Base-by-base conservation (phyloP, 306 rosid species). In the Arachis hypogaea region DNA sequence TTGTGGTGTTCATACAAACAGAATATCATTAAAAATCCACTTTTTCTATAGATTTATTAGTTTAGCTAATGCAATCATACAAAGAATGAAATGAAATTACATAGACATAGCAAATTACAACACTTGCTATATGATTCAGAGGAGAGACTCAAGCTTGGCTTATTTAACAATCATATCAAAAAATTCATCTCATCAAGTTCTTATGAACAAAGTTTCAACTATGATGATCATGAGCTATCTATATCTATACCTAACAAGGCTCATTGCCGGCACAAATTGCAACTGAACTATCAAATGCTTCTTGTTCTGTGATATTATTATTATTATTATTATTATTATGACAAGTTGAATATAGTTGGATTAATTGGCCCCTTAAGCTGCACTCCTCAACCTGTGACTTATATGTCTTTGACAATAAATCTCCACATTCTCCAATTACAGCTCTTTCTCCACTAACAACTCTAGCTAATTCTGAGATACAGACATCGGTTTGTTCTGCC, bases 301-400 rank as follows among this genome's bases (percentile, higher is more conserved):
- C 51, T 50, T 68, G 47, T 63, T 72, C 76, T 42, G 29, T 36
- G 22, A 59, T 49, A 57, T 66, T 64, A 65, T 77, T 56, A 50
- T 77, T 63, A 28, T 71, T 63, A 28, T 71, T 42, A 57, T 66
- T 64, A 60, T 77, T 56, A 60, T 77, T 59, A 28, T 71, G 74
- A 73, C 66, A 49, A 57, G 71, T 6, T 2, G 74, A 66, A 78
- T 79, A 78, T 50, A 82, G 76, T 80, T 92, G 96, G 29, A 92
- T 85, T 45, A 85, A 74, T 36, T 86, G 98, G 30, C 90, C 82
- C 84, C 90, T 86, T 80, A 89, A 85, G 82, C 92, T 88, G 81
- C 88, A 85, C 78, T 92, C 98, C 56, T 92, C 90, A 82, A 91
- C 92, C 92, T 92, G 96, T 36, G 83, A 83, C 8, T 80, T 72